Evolutionary conservation across 352 stramenopile genomes (phyloP), one percentile per base, ranked within the genome.

Genomic region (Pythium dissimile): DNA sequence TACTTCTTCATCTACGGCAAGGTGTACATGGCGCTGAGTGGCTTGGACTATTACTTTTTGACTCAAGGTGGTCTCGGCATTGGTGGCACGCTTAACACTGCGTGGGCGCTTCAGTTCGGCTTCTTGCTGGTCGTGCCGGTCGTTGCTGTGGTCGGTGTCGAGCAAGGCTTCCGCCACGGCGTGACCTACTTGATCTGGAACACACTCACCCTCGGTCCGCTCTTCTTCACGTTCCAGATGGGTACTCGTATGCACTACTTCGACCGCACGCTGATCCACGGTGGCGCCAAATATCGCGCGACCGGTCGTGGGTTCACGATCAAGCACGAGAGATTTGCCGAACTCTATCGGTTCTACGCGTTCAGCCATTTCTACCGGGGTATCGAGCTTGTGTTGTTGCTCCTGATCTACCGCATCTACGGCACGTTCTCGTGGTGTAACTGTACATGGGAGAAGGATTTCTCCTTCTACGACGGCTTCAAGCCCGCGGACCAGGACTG

Each of bases 141-240:
- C 32, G 96, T 98, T 59, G 95, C 95, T 6, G 97, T 97, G 9
- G 82, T 99, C n/a, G 94, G 94, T 69, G 95, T 99, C 6, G 96
- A 99, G 72, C 89, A 97, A 46, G 96, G 96, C 34, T 97, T 98
- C 77, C 84, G 84, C 28, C 84, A 94, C 31, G 96, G 93, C 73
- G 75, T 96, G 49, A 95, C 77, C 4, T 92, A 91, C 55, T 73
- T 98, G 50, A 66, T 97, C 35, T 94, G 96, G 78, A 97, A 98
- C 61, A 92, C 97, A 55, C 72, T 98, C 31, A 98, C 94, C 49
- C 92, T 97, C 16, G 96, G 96, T 30, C 96, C 96, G 18, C 84
- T 99, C 27, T 98, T 99, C 75, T 99, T 99, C 65, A 98, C 98
- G 62, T 99, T 99, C 77, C 96, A 99, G 67, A 99, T 99, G 77